These are phyloP conservation scores for Metarhizium brunneum DNA, from an alignment of 2,329 filamentous ascomycete genomes.

Conservation along the genomic window DNA sequence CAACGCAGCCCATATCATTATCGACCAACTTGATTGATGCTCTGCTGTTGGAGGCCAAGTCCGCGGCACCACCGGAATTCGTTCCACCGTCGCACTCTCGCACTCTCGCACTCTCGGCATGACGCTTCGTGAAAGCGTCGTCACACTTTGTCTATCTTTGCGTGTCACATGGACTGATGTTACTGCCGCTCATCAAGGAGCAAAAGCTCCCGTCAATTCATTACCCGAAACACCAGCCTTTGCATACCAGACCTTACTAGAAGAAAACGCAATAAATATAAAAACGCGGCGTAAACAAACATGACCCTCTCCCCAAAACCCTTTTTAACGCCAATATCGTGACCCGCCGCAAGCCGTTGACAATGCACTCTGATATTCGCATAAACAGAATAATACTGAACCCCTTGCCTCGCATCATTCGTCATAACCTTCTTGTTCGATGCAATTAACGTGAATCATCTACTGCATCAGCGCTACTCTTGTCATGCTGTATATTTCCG, in stretches of 20 bases:
- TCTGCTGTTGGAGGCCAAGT: too few species aligned
- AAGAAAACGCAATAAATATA: background rate
- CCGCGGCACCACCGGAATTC: too few species aligned
- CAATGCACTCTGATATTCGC: constrained; percentile 1
- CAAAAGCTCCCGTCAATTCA: background rate
- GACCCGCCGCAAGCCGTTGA: background rate
- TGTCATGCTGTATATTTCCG: constrained; percentile 1
- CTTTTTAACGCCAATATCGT: constrained; percentile 2
- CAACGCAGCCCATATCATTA: too few species aligned
- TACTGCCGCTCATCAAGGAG: background rate
- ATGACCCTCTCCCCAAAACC: background rate
- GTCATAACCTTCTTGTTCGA: background rate
- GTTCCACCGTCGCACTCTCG: too few species aligned
- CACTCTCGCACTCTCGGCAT: too few species aligned
- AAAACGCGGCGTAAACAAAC: background rate
- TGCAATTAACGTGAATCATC: constrained; percentile 3
- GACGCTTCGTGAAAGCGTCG: too few species aligned
- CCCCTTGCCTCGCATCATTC: background rate
- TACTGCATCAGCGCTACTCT: background rate
- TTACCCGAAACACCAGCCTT: background rate
- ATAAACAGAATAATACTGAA: background rate
- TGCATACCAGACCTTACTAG: background rate
- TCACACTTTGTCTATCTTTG: too few species aligned
- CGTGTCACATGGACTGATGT: too few species aligned
- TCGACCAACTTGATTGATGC: too few species aligned